Evolutionary conservation across 1,139 yeast species (phyloP), one percentile per base, ranked within the genome.

Genomic region (Pichia sp.): DNA sequence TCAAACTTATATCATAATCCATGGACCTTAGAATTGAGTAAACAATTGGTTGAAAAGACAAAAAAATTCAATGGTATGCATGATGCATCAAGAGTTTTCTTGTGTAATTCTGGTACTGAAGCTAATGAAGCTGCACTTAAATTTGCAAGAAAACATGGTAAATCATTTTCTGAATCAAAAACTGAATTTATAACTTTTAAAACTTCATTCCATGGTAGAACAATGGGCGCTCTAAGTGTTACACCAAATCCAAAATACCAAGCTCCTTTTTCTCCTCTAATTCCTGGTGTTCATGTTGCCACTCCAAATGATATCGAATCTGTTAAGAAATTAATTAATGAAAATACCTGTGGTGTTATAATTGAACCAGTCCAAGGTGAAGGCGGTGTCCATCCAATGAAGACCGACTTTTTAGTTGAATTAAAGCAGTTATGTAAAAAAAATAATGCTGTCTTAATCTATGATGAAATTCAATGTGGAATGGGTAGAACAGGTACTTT

Each of bases 331-430:
- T 64, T 83, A 19, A 83, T 90, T 51, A 77, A 77, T 56, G 86
- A 84, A 11, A 81, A 84, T 62, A 84, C 96, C 0, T 89, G 96
- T 64, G 99, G 91, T 50, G 95, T 93, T 42, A 91, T 93, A 53
- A 83, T 93, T 42, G 99, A 93, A 71, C 99, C 99, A 25, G 84
- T 93, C 55, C 99, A 93, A 73, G 99, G 98, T 60, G 99, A 93
- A 73, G 99, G 99, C 52, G 99, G 99, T 56, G 84, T 93, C 27
- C 82, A 83, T 62, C 80, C 83, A 25, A 78, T 88, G 52, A 76
- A 79, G 33, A 64, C 70, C 0, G 87, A 81, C 44, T 90, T 89
- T 63, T 73, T 93, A 59, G 65, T 73, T 5, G 81, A 81, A 49
- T 73, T 93, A 66, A 82, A 87, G 60, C 69, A 80, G 60, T 71